phyloP scores from a whole-genome alignment of 495 filamentous ascomycete genomes.

The Penicillium samsonianum region DNA sequence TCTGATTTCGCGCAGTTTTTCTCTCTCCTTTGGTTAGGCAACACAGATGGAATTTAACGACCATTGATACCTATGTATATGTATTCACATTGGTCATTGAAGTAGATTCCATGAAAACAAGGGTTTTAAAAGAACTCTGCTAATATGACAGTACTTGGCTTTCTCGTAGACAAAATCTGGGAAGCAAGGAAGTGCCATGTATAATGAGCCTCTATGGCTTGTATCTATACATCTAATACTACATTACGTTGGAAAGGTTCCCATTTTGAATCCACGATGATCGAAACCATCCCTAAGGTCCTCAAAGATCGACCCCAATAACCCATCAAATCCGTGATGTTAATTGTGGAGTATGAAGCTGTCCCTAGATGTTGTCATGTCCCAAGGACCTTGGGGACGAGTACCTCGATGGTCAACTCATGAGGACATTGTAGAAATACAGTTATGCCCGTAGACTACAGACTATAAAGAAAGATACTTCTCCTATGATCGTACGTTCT shows the following conservation, averaged over 20 bases:
- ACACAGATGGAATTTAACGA: no score
- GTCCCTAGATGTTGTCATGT: conserved; percentile 9
- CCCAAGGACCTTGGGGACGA: conserved; percentile 41
- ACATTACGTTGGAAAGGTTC: background rate
- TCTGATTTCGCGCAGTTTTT: no score
- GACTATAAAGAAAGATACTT: background rate
- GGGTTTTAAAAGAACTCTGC: no score
- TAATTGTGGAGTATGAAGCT: conserved; percentile 11
- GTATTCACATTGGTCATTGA: no score
- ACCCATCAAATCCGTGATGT: conserved; percentile 5
- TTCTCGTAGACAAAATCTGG: no score
- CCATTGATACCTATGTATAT: no score
- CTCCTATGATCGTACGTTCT: background rate
- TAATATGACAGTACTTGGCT: no score
- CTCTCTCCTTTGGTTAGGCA: no score
- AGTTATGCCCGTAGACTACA: conserved; percentile 6
- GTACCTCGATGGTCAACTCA: conserved; percentile 35
- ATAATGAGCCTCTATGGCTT: no score
- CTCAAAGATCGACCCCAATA: conserved; percentile 16
- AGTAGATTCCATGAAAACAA: no score
- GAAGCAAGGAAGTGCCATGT: no score
- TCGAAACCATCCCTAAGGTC: conserved; percentile 26
- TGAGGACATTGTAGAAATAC: conserved; percentile 28
- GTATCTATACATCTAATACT: background rate
- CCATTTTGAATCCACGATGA: background rate